Conservation (phyloP, 768 basidiomycete genomes). For the Candolleomyces eurysporus region DNA sequence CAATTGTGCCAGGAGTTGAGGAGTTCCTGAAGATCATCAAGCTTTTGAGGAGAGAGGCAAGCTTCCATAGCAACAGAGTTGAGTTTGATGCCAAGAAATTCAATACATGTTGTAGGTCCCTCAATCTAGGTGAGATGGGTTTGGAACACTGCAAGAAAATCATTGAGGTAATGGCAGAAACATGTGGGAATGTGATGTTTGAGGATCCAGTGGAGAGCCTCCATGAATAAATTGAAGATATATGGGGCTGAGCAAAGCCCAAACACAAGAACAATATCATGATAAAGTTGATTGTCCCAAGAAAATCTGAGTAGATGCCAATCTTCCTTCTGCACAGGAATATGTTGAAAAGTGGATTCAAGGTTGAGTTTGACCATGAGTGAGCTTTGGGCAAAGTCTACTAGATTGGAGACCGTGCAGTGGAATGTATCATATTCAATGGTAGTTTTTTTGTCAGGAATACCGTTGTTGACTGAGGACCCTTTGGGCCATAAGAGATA, state of each 20-base stretch:
- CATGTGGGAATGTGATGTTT: constrained; percentile 24
- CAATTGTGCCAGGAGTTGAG: constrained; percentile 18
- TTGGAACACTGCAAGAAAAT: constrained; percentile 29
- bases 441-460: constrained; percentile 23
- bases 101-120: constrained; percentile 18
- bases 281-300: constrained; percentile 26
- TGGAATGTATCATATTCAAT: constrained; percentile 28
- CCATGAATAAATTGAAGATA: constrained; percentile 38
- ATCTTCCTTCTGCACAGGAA: constrained; percentile 26
- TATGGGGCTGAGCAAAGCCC: constrained; percentile 31
- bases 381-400: constrained; percentile 22
- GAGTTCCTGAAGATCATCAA: constrained; percentile 19
- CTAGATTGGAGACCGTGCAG: constrained; percentile 19
- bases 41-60: constrained; percentile 24
- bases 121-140: constrained; percentile 13
- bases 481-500: constrained; percentile 28
- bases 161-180: constrained; percentile 33
- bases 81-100: constrained; percentile 27
- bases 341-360: constrained; percentile 34
- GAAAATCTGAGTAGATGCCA: constrained; percentile 31
- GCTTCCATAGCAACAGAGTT: constrained; percentile 26
- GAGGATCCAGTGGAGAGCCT: constrained; percentile 40
- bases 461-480: constrained; percentile 26
- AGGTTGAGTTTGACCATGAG: constrained; percentile 33
- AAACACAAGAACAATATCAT: constrained; percentile 28